Conservation (phyloP, 2,329 filamentous ascomycete genomes). For the Purpureocillium takamizusanense region DNA sequence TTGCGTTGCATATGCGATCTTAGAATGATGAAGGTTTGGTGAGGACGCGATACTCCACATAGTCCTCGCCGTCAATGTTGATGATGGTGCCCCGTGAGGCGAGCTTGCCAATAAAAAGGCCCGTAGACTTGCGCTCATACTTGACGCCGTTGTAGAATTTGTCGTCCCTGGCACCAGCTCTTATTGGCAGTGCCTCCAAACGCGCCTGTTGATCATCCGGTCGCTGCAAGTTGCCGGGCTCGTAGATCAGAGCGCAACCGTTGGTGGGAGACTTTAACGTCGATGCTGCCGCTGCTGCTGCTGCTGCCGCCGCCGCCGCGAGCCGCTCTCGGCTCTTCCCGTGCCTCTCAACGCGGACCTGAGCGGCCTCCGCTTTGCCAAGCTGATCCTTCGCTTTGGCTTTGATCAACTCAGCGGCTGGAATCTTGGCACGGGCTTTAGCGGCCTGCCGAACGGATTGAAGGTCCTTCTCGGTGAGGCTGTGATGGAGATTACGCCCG, state of each 20-base stretch:
- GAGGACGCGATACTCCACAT: conserved; percentile 57
- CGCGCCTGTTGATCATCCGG: conserved; percentile 47
- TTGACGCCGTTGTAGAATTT: conserved; percentile 52
- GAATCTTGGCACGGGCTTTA: conserved; percentile 7
- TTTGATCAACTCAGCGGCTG: conserved; percentile 35
- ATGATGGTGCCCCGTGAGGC: conserved; percentile 53
- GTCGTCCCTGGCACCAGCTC: conserved; percentile 36
- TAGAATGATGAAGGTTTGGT: conserved; percentile 55
- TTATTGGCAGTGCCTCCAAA: conserved; percentile 39
- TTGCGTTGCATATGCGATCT: background rate
- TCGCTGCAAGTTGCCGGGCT: conserved; percentile 39
- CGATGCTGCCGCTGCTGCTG: conserved; percentile 18
- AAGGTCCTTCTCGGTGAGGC: conserved; percentile 11
- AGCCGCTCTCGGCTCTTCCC: conserved; percentile 31
- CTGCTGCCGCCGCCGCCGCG: conserved; percentile 17
- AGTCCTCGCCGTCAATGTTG: conserved; percentile 58
- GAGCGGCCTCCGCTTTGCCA: conserved; percentile 39
- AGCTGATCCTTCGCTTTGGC: conserved; percentile 42
- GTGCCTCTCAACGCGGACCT: conserved; percentile 40
- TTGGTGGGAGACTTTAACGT: conserved; percentile 12
- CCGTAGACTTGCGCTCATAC: conserved; percentile 52
- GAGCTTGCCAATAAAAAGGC: conserved; percentile 54
- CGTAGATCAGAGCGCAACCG: conserved; percentile 28
- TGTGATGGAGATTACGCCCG: conserved; percentile 17
- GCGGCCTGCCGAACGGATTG: conserved; percentile 12